These are phyloP conservation scores for Candida alai DNA, from an alignment of 805 yeast species.

Conservation along the genomic window DNA sequence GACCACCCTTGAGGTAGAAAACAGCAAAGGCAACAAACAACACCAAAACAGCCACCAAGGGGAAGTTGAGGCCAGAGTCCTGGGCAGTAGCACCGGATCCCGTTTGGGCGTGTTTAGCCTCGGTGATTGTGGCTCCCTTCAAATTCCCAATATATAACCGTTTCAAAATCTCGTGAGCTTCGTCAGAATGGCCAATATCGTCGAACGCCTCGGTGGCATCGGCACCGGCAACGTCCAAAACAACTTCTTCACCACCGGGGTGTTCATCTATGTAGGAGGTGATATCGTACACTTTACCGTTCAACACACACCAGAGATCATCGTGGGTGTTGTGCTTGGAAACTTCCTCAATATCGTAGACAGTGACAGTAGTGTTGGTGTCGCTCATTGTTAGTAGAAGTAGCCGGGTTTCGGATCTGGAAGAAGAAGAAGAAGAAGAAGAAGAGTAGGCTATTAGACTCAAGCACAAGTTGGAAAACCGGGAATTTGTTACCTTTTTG, in stretches of 20 bases:
- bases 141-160: conserved; percentile 74
- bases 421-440: not conserved
- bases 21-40: conserved; percentile 41
- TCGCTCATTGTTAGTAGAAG: conserved; percentile 4
- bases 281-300: conserved; percentile 42
- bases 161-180: conserved; percentile 75
- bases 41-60: conserved; percentile 32
- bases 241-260: conserved; percentile 48
- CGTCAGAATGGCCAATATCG: conserved; percentile 97
- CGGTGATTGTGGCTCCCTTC: conserved; percentile 47
- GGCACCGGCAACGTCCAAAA: conserved; percentile 39
- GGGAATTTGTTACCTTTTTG: no score
- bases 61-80: conserved; percentile 18
- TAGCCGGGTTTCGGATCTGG: not conserved
- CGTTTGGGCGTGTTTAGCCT: conserved; percentile 13
- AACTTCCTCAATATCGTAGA: conserved; percentile 37
- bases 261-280: conserved; percentile 42
- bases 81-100: conserved; percentile 14
- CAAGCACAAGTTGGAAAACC: no score
- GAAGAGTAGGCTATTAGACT: conserved; percentile 1
- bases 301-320: conserved; percentile 43
- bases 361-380: conserved; percentile 3
- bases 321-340: conserved; percentile 35
- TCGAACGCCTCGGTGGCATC: conserved; percentile 46
- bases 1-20: conserved; percentile 26